Conservation (phyloP, 306 rosid genomes). For the Chamaecrista fasciculata region DNA sequence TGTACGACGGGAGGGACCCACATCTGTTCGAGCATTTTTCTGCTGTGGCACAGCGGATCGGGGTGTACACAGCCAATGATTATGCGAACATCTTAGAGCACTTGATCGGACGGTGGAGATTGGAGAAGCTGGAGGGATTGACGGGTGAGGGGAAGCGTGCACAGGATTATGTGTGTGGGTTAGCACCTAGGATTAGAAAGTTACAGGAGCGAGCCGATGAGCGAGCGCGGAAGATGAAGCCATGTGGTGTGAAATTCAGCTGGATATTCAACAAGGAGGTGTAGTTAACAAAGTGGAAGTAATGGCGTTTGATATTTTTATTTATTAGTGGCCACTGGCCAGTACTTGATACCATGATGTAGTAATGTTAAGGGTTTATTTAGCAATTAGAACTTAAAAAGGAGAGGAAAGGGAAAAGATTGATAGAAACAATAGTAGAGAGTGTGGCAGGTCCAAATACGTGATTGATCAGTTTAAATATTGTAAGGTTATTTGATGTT, state of each 20-base stretch:
- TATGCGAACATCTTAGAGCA: constrained; percentile 66
- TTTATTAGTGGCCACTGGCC: too few relatives aligned
- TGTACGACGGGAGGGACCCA: constrained; percentile 61
- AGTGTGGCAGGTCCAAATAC: too few relatives aligned
- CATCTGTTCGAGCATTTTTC: constrained; percentile 59
- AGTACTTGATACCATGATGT: too few relatives aligned
- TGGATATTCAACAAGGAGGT: constrained; percentile 58
- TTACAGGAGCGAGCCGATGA: constrained; percentile 64
- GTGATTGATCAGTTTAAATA: too few relatives aligned
- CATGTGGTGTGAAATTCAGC: constrained; percentile 51
- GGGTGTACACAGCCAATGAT: constrained; percentile 65
- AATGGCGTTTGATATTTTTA: too few relatives aligned
- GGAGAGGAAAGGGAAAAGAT: too few relatives aligned
- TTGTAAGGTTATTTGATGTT: too few relatives aligned
- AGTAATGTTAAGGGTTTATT: too few relatives aligned
- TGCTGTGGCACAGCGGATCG: constrained; percentile 59
- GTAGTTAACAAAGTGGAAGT: too few relatives aligned
- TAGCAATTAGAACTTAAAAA: too few relatives aligned
- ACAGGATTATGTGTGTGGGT: constrained; percentile 57
- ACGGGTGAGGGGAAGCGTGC: constrained; percentile 56
- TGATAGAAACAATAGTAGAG: too few relatives aligned
- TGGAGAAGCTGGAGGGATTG: constrained; percentile 49
- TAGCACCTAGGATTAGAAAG: constrained; percentile 58
- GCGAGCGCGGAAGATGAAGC: constrained; percentile 37
- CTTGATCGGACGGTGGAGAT: constrained; percentile 64